Evolutionary conservation across 345 rosid genomes (phyloP).

Genomic region (Psidium guajava): DNA sequence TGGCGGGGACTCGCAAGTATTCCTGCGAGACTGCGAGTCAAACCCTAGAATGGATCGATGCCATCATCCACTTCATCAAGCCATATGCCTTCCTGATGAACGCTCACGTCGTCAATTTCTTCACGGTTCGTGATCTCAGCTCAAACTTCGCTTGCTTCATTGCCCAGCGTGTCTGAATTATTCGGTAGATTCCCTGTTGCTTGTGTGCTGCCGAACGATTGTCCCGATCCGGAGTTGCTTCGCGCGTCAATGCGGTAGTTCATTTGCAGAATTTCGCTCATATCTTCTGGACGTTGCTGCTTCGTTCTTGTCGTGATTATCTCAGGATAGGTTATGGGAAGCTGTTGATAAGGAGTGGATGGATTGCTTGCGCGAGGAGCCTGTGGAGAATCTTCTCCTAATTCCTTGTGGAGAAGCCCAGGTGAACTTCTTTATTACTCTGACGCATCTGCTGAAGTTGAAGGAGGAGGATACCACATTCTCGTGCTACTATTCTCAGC

Average conservation of each 20-base stretch:
- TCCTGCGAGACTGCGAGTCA: slow-evolving; percentile 50
- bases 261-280: neutral
- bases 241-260: too few species aligned
- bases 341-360: slow-evolving; percentile 64
- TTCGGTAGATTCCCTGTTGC: neutral
- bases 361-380: slow-evolving; percentile 53
- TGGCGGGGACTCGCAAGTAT: slow-evolving; percentile 13
- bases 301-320: neutral
- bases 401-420: slow-evolving; percentile 68
- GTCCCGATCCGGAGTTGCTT: neutral
- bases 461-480: neutral
- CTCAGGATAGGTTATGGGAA: slow-evolving; percentile 72
- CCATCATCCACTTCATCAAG: slow-evolving; percentile 44
- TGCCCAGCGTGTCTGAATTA: neutral
- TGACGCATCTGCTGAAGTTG: neutral
- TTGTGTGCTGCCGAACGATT: neutral
- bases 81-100: slow-evolving; percentile 44
- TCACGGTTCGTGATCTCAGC: slow-evolving; percentile 19
- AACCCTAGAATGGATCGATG: slow-evolving; percentile 66
- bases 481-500: neutral
- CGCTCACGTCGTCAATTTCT: slow-evolving; percentile 83
- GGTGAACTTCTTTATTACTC: slow-evolving; percentile 15
- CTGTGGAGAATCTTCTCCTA: slow-evolving; percentile 47
- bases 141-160: neutral
- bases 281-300: neutral